Evolutionary conservation across 1,139 yeast species (phyloP).

Genomic region (Scheffersomyces quercinus): DNA sequence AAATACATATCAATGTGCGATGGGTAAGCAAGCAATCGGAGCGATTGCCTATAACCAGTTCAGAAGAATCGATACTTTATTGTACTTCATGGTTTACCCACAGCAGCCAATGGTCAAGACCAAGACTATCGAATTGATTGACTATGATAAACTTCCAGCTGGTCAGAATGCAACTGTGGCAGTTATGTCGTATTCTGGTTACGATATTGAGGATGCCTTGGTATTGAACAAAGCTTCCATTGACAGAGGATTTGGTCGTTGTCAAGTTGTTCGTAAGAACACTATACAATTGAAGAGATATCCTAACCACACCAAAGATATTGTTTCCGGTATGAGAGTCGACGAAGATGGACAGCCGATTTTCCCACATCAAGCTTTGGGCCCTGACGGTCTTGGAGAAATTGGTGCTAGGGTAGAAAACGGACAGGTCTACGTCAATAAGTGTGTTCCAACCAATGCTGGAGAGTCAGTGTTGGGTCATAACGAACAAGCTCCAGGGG

Average conservation of each 20-base stretch:
- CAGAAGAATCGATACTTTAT: constrained; percentile 88
- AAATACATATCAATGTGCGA: constrained; percentile 98
- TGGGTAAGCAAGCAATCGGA: constrained; percentile 99
- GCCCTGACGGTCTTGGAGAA: constrained; percentile 96
- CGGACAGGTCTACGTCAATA: constrained; percentile 93
- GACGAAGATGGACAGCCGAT: constrained; percentile 79
- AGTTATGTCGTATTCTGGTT: constrained; percentile 98
- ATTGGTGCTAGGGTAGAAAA: constrained; percentile 89
- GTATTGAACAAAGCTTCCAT: constrained; percentile 89
- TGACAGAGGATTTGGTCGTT: constrained; percentile 97
- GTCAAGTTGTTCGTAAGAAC: constrained; percentile 94
- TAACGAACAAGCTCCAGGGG: constrained; percentile 26
- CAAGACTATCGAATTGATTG: constrained; percentile 91
- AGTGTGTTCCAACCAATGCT: constrained; percentile 86
- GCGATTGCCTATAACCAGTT: constrained; percentile 97
- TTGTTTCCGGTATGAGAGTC: constrained; percentile 86
- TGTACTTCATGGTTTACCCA: constrained; percentile 95
- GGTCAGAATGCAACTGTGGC: constrained; percentile 99
- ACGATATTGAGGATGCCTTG: constrained; percentile 98
- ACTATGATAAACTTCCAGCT: constrained; percentile 95
- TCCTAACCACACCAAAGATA: constrained; percentile 91
- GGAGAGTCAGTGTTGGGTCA: constrained; percentile 67
- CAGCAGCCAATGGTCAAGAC: constrained; percentile 99
- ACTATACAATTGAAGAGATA: constrained; percentile 87
- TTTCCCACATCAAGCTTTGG: constrained; percentile 82